Conservation (phyloP, 345 rosid species). For the Lumnitzera littorea region DNA sequence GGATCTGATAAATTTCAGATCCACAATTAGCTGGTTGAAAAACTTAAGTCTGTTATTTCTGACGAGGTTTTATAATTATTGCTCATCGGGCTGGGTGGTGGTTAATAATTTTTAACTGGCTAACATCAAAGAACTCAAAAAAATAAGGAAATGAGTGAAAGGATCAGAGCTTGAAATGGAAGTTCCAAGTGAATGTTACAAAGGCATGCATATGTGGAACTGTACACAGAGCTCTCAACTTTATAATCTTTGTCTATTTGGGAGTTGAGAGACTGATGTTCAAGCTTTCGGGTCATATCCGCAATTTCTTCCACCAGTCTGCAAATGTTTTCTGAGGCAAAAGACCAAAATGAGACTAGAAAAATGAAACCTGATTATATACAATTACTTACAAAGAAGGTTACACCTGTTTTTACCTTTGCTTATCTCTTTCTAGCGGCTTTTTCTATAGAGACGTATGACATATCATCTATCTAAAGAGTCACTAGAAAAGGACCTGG, state of each 20-base stretch:
- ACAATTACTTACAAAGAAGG: background rate
- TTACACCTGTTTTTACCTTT: slow-evolving; percentile 15
- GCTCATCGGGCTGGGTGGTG: too few species aligned
- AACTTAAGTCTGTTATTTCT: too few species aligned
- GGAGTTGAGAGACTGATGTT: slow-evolving; percentile 3
- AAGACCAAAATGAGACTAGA: background rate
- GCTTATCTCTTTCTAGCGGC: slow-evolving; percentile 19
- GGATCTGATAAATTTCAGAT: too few species aligned
- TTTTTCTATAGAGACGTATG: slow-evolving; percentile 26
- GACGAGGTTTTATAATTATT: too few species aligned
- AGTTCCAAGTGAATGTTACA: too few species aligned
- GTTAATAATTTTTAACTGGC: too few species aligned
- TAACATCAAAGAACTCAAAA: too few species aligned
- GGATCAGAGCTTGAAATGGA: too few species aligned
- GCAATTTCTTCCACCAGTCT: slow-evolving; percentile 13
- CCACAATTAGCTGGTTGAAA: too few species aligned
- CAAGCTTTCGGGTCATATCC: slow-evolving; percentile 7
- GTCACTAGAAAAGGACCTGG: background rate
- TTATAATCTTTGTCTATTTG: slow-evolving; percentile 6
- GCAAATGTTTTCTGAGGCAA: background rate
- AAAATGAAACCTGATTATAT: background rate
- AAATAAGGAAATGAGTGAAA: too few species aligned
- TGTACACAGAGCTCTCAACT: slow-evolving; percentile 1
- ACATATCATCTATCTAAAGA: background rate
- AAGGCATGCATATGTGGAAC: background rate